Percentiles rank a stretch among this genome's conserved stretches.
Evolutionary conservation across 108 stramenopile species (phyloP).

Genomic region (Nannochloropsis salina): DNA sequence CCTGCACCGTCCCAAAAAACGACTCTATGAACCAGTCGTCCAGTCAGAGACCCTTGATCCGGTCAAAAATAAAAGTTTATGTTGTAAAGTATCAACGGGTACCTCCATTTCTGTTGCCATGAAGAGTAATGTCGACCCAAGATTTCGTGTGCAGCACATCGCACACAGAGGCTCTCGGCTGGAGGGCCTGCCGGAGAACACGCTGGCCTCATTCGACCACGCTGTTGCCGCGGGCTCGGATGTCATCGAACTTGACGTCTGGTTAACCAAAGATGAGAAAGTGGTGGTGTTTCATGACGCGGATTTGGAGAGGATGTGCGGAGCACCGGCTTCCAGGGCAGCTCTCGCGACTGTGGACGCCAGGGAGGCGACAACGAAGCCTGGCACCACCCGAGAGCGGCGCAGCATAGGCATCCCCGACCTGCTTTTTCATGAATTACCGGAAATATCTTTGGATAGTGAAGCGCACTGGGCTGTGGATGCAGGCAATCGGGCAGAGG

Average conservation of each 20-base stretch:
- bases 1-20: neutral
- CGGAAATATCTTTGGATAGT: neutral
- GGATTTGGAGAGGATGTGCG: conserved; percentile 33
- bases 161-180: conserved; percentile 33
- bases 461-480: neutral
- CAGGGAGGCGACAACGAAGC: neutral
- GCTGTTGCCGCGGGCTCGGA: conserved; percentile 29
- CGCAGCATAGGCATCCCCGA: neutral
- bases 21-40: neutral
- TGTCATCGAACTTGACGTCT: conserved; percentile 39
- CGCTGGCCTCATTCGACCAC: conserved; percentile 33
- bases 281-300: conserved; percentile 46
- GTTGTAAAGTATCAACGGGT: no score
- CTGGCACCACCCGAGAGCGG: neutral
- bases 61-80: no score
- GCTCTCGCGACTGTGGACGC: neutral
- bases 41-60: no score
- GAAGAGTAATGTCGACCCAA: neutral
- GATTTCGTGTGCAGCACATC: conserved; percentile 21
- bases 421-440: neutral
- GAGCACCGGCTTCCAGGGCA: conserved; percentile 2
- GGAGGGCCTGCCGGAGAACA: conserved; percentile 39
- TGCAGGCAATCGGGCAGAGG: neutral
- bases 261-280: conserved; percentile 38
- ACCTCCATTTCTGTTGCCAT: no score